Evolutionary conservation across 805 yeast genomes (phyloP).

Genomic region (Saturnispora hagleri): DNA sequence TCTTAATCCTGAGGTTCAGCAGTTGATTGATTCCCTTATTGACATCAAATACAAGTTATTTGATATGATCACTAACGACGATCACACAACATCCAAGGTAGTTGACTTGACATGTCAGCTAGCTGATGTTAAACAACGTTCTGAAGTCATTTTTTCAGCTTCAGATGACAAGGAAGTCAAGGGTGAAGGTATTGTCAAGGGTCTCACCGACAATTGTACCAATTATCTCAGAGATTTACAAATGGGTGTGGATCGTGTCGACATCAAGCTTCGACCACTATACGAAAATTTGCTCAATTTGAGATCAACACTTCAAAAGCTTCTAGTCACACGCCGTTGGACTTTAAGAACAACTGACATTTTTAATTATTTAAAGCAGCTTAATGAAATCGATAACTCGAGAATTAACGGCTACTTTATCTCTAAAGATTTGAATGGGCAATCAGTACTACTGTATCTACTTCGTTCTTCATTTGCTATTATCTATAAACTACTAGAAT

Average conservation of each 20-base stretch:
- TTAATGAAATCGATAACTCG: slow-evolving; percentile 64
- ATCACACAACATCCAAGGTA: slow-evolving; percentile 16
- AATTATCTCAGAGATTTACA: slow-evolving; percentile 60
- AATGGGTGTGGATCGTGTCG: slow-evolving; percentile 38
- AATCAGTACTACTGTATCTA: slow-evolving; percentile 58
- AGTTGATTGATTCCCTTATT: slow-evolving; percentile 51
- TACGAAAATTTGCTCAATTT: slow-evolving; percentile 57
- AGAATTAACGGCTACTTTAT: slow-evolving; percentile 55
- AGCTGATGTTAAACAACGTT: slow-evolving; percentile 17
- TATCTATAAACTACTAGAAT: slow-evolving; percentile 79
- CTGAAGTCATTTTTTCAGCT: slow-evolving; percentile 15
- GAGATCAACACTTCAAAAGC: slow-evolving; percentile 68
- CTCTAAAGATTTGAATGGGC: slow-evolving; percentile 39
- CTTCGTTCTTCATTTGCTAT: slow-evolving; percentile 86
- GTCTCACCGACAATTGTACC: slow-evolving; percentile 76
- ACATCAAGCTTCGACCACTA: slow-evolving; percentile 44
- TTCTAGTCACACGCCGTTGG: slow-evolving; percentile 93
- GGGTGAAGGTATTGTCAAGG: slow-evolving; percentile 49
- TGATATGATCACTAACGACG: slow-evolving; percentile 42
- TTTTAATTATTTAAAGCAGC: slow-evolving; percentile 66
- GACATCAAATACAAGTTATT: slow-evolving; percentile 49
- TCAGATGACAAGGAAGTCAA: slow-evolving; percentile 18
- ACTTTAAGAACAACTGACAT: slow-evolving; percentile 93
- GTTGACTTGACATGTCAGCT: slow-evolving; percentile 14
- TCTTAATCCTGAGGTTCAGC: slow-evolving; percentile 41